Base-by-base conservation (phyloP, 805 yeast species). In the Suhomyces pyralidae region DNA sequence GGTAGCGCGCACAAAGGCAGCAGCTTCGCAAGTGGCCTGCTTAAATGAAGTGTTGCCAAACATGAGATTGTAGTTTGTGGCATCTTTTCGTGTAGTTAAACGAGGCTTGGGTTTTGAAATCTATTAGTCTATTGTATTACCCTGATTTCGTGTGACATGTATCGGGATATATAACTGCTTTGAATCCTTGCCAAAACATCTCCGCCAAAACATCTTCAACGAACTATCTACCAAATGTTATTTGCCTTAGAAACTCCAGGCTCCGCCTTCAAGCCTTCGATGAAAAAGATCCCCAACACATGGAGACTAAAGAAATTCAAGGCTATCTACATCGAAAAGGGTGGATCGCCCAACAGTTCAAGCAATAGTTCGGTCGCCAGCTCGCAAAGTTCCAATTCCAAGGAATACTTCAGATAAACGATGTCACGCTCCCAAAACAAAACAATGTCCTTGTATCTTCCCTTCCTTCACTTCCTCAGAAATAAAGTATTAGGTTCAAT, bases 241-340 rank as follows among this genome's bases (percentile, higher is more conserved):
- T 61, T 47, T 57, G 70, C 70, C 22, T 64, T 71, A 54, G 61
- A 73, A 50, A 66, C 69, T 7, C 68, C 70, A 5, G 73, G 71
- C n/a, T 70, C 77, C 5, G 70, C 73, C 8, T 73, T 72, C 62
- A 67, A 63, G 56, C 75, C 76, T 8, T 68, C 76, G 7, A 51
- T 69, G 42, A 65, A 61, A 53, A 68, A 58, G 52, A 70, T 70
- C 10, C 51, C 60, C 44, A 64, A 60, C 56, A 64, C 76, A 9
- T 70, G 77, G 75, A 63, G 76, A 57, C 65, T 73, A 53, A 61
- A 59, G 51, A 70, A 69, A 55, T 73, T 73, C 60, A 72, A 66
- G 57, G 60, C 64, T n/a, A 57, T 64, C 14, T 68, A 68, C 54
- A 49, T 55, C 19, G 63, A 59, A 26, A 66, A 66, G 42, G 65